phyloP scores from a whole-genome alignment of 805 yeast species.

The Myxozyma vanderwaltii region DNA sequence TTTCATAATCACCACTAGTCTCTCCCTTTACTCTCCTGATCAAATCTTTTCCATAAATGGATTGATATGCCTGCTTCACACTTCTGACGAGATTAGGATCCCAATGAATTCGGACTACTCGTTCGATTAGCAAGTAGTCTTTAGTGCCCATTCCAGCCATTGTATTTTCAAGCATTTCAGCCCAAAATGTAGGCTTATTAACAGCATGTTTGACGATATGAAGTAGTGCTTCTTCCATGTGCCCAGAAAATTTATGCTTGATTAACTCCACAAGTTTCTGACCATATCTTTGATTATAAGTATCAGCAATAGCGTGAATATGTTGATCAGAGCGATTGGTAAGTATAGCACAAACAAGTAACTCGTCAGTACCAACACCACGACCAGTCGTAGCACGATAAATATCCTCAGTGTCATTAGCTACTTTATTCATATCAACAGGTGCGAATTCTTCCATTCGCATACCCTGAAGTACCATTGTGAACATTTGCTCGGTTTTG shows the following conservation, averaged over 20 bases:
- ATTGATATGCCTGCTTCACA: slow-evolving; percentile 30
- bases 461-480: slow-evolving; percentile 27
- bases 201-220: slow-evolving; percentile 33
- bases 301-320: slow-evolving; percentile 26
- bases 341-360: slow-evolving; percentile 32
- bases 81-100: slow-evolving; percentile 22
- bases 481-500: slow-evolving; percentile 33
- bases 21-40: slow-evolving; percentile 32
- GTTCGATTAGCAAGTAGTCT: slow-evolving; percentile 30
- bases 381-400: slow-evolving; percentile 30
- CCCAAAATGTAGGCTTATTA: slow-evolving; percentile 26
- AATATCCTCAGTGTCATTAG: slow-evolving; percentile 30
- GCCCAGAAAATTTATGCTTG: slow-evolving; percentile 34
- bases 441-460: slow-evolving; percentile 31
- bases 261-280: slow-evolving; percentile 28
- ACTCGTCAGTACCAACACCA: slow-evolving; percentile 32
- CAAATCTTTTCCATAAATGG: slow-evolving; percentile 25
- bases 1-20: slow-evolving; percentile 34
- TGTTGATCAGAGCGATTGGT: slow-evolving; percentile 32
- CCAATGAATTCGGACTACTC: slow-evolving; percentile 35
- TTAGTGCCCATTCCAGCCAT: slow-evolving; percentile 37
- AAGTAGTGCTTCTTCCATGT: slow-evolving; percentile 34
- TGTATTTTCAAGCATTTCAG: slow-evolving; percentile 32
- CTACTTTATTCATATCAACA: slow-evolving; percentile 24
- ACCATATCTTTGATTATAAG: slow-evolving; percentile 22